Evolutionary conservation across 352 stramenopile species (phyloP), one percentile per base, ranked within the genome.

Genomic region (Vaucheria bursata): DNA sequence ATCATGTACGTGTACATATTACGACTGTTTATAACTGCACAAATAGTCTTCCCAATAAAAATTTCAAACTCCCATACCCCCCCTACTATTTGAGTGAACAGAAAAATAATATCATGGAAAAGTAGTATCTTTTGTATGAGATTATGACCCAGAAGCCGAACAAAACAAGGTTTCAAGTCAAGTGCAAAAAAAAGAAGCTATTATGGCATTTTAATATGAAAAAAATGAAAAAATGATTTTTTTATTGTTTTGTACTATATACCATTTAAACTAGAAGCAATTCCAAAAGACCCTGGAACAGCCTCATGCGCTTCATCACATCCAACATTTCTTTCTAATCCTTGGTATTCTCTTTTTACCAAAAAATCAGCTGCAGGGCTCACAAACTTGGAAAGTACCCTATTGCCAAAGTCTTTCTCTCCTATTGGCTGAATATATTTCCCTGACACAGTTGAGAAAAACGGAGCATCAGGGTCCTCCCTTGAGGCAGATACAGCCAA

Each of bases 331-430:
- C 80, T 78, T 77, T 90, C 80, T 40, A 93, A 78, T 37, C 89
- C 88, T 74, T 87, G 73, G 75, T 90, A 92, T 75, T 92, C 86
- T 73, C 87, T 84, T 29, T 87, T 67, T 70, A 87, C 86, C 52
- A 91, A 84, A 85, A 90, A 92, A 34, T 91, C 87, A n/a, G 86
- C 87, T 25, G 88, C 88, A 66, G 87, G 87, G 74, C 87, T 91
- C 31, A 84, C 85, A 75, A 90, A 92, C 75, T 87, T 81, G 2
- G 86, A 88, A 0, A 59, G 89, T 66, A 77, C 88, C 78, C 25
- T n/a, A 1, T 72, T 77, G 25, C 67, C 3, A 18, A 35, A 74
- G 29, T 33, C 73, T 49, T 29, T 71, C 35, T 50, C 32, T 53
- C 74, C 12, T 64, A 80, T 65, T 82, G 77, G 52, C 18, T 72